Evolutionary conservation across 2,329 filamentous ascomycete species (phyloP).

Genomic region (Botrytis sinoallii): DNA sequence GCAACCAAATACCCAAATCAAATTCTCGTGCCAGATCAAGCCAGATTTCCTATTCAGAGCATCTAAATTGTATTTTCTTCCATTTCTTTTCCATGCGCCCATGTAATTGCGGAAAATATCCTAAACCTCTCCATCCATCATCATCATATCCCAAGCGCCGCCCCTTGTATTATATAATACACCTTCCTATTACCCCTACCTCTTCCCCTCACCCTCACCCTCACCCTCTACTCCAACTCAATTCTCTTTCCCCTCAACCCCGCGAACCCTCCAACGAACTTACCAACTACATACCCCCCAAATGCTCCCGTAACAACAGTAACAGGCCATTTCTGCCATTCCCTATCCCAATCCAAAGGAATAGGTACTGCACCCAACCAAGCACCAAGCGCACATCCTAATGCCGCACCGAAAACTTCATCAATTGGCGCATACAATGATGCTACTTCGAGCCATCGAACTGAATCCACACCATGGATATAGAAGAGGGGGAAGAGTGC

Average conservation of each 20-base stretch:
- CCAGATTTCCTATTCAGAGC: neutral
- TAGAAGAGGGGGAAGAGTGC: slow-evolving; percentile 79
- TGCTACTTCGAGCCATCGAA: slow-evolving; percentile 68
- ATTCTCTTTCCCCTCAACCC: slow-evolving; percentile 36
- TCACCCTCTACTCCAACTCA: slow-evolving; percentile 33
- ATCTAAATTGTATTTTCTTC: neutral
- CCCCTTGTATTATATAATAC: neutral
- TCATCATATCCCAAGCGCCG: neutral
- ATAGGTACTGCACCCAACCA: slow-evolving; percentile 96
- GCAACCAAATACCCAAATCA: neutral
- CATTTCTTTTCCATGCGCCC: slow-evolving; percentile 4
- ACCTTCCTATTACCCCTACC: neutral
- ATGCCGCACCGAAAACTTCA: slow-evolving; percentile 75
- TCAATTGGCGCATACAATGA: slow-evolving; percentile 71
- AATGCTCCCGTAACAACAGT: slow-evolving; percentile 85
- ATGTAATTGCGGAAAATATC: neutral
- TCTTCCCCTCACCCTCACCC: neutral
- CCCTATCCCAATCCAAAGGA: slow-evolving; percentile 96
- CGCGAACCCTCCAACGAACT: slow-evolving; percentile 50
- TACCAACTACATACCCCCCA: slow-evolving; percentile 70
- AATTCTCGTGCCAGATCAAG: neutral
- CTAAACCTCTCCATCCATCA: neutral
- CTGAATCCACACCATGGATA: slow-evolving; percentile 71
- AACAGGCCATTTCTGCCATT: slow-evolving; percentile 97
- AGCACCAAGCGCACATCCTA: slow-evolving; percentile 77